Evolutionary conservation across 331 rosid genomes (phyloP).

Genomic region (Telfairia occidentalis): DNA sequence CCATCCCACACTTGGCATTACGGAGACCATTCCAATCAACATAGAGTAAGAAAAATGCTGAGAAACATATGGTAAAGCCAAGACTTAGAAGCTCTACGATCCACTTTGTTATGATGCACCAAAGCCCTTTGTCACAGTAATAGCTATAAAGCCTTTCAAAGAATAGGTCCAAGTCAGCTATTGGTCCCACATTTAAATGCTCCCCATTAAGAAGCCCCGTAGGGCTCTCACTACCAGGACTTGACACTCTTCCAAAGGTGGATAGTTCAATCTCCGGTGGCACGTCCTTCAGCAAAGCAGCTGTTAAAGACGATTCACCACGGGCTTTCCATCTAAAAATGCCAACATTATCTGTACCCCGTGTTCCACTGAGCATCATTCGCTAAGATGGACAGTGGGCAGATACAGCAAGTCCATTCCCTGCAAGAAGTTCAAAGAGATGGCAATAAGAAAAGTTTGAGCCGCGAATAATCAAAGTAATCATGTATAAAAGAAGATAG

Average conservation of each 20-base stretch:
- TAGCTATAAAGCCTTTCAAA: conserved; percentile 84
- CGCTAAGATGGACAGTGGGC: conserved; percentile 37
- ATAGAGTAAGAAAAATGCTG: conserved; percentile 67
- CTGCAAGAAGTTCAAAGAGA: conserved; percentile 13
- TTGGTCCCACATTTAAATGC: conserved; percentile 56
- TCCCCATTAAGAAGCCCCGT: conserved; percentile 77
- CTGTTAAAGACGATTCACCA: conserved; percentile 46
- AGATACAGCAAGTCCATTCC: conserved; percentile 67
- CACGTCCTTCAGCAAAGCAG: conserved; percentile 41
- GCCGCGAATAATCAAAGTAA: neutral
- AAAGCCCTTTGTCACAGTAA: conserved; percentile 84
- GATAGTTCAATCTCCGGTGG: conserved; percentile 75
- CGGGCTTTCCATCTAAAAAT: conserved; percentile 49
- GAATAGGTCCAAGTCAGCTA: conserved; percentile 87
- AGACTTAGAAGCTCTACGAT: conserved; percentile 80
- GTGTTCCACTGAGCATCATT: conserved; percentile 73
- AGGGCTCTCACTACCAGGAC: conserved; percentile 87
- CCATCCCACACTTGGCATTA: conserved; percentile 92
- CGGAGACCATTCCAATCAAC: conserved; percentile 96
- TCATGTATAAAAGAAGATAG: neutral
- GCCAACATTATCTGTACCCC: conserved; percentile 29
- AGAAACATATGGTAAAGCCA: conserved; percentile 76
- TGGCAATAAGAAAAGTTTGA: neutral
- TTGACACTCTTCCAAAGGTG: conserved; percentile 44
- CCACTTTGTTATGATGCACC: conserved; percentile 89